Base-by-base conservation (phyloP, 345 rosid species). In the Euclidium syriacum region DNA sequence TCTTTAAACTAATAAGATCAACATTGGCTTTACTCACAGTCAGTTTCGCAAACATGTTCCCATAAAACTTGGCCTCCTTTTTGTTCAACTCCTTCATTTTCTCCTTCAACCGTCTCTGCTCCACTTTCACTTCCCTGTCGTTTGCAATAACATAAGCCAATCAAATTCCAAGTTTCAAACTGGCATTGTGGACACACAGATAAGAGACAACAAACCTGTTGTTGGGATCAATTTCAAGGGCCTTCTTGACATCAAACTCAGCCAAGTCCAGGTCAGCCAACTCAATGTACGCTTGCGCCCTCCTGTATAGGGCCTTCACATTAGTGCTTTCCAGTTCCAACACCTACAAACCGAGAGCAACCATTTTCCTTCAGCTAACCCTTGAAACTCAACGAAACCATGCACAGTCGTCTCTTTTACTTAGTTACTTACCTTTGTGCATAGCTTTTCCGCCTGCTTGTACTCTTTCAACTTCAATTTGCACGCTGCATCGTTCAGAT, bases 401-500 rank as follows among this genome's bases (percentile, higher is more conserved):
- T 12, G 7, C 12, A 2, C 6, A 7, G 18, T 39, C 22, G 33
- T 29, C 33, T 5, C n/a, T n/a, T 42, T 24, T 7, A 24, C 14
- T 48, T 6, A 14, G 23, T 47, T 8, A 12, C 1, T 33, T 29
- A 86, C 96, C 89, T 83, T 90, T 11, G 86, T 79, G 79, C 95
- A 85, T 19, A 84, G 68, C 17, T 86, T 88, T 62, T 81, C 96
- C 4, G 95, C 97, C 38, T 88, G 69, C 53, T 83, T 87, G 78
- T 80, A 90, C 1, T 90, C 88, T 71, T 88, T 90, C 68, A 86
- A 38, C 74, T 85, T 90, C 63, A 90, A 71, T 70, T 87, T 83
- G 81, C 95, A 94, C 3, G 97, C 99, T 10, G 98, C 96, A 47
- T 86, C 58, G 54, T 95, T 95, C 17, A 95, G 80, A 62, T 90